A percentile compares a stretch with the other conserved stretches of the same genome.
Evolutionary conservation across 2,329 filamentous ascomycete genomes (phyloP).

Genomic region (Bipolaris gigantea): DNA sequence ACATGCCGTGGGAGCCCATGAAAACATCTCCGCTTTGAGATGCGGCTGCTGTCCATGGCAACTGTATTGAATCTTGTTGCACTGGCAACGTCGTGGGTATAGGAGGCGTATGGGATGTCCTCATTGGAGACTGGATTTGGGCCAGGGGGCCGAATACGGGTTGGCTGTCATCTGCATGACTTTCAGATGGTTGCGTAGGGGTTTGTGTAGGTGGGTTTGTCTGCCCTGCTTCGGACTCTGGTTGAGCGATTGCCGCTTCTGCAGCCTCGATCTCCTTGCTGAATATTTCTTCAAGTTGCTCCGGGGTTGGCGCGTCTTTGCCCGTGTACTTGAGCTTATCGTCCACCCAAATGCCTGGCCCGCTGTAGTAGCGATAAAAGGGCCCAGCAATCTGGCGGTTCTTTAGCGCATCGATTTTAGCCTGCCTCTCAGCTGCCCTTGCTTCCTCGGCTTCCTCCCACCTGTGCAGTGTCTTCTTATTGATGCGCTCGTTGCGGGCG

Average conservation of each 20-base stretch:
- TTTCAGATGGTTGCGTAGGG: not conserved
- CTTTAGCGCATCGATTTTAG: constrained; percentile 83
- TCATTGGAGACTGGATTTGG: constrained; percentile 17
- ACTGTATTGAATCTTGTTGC: constrained; percentile 18
- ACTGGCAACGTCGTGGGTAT: constrained; percentile 21
- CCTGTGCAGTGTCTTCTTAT: constrained; percentile 85
- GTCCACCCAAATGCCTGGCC: constrained; percentile 79
- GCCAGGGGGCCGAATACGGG: constrained; percentile 2
- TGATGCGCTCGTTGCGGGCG: constrained; percentile 78
- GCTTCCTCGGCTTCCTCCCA: constrained; percentile 94
- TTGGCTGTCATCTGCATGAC: not conserved
- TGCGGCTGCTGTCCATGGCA: constrained; percentile 25
- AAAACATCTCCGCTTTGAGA: constrained; percentile 33
- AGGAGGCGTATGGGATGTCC: constrained; percentile 15
- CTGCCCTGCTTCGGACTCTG: constrained; percentile 8
- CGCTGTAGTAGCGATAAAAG: constrained; percentile 91
- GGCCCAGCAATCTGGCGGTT: constrained; percentile 85
- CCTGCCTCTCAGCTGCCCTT: constrained; percentile 79
- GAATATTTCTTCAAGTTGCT: constrained; percentile 43
- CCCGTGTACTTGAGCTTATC: constrained; percentile 73
- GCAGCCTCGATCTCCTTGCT: constrained; percentile 31
- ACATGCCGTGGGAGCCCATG: constrained; percentile 29
- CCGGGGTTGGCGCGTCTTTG: constrained; percentile 41
- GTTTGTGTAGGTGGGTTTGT: constrained; percentile 3
- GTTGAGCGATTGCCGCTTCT: constrained; percentile 9